Evolutionary conservation across 306 rosid species (phyloP).

Genomic region (Senna siamea): DNA sequence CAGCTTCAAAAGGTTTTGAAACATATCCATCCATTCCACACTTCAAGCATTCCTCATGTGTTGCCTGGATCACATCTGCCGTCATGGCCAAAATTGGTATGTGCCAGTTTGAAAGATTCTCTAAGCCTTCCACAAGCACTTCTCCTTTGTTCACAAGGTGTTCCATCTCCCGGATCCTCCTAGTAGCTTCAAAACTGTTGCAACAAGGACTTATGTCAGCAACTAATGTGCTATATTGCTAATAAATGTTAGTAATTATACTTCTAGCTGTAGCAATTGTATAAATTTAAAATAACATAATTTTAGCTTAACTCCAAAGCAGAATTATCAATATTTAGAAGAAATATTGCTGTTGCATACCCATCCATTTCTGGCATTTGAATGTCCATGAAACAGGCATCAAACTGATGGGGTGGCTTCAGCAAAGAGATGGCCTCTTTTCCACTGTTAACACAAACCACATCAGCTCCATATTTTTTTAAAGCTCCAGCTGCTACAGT

Average conservation of each 20-base stretch:
- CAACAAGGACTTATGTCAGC: slow-evolving; percentile 19
- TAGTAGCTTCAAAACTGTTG: slow-evolving; percentile 81
- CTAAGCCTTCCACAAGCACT: slow-evolving; percentile 41
- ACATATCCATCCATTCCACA: slow-evolving; percentile 96
- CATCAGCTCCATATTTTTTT: slow-evolving; percentile 86
- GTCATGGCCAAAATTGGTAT: slow-evolving; percentile 96
- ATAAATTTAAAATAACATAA: not conserved
- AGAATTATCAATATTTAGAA: not conserved
- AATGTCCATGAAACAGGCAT: slow-evolving; percentile 98
- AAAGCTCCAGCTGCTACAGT: slow-evolving; percentile 95
- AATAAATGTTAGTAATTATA: not conserved
- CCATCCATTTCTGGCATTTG: slow-evolving; percentile 99
- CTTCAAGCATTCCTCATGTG: slow-evolving; percentile 73
- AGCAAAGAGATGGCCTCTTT: slow-evolving; percentile 67
- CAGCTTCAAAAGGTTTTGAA: slow-evolving; percentile 96
- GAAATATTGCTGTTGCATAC: slow-evolving; percentile 52
- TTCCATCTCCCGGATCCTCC: slow-evolving; percentile 69
- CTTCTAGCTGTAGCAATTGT: not conserved
- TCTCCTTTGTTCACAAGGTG: slow-evolving; percentile 48
- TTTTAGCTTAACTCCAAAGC: not conserved
- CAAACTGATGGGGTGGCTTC: slow-evolving; percentile 81
- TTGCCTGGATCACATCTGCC: slow-evolving; percentile 95
- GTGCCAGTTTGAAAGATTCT: slow-evolving; percentile 53
- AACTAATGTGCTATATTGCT: not conserved
- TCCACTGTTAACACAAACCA: slow-evolving; percentile 83